Evolutionary conservation across 2,329 filamentous ascomycete genomes (phyloP), one percentile per base, ranked within the genome.

Genomic region (Cytospora chrysosperma): DNA sequence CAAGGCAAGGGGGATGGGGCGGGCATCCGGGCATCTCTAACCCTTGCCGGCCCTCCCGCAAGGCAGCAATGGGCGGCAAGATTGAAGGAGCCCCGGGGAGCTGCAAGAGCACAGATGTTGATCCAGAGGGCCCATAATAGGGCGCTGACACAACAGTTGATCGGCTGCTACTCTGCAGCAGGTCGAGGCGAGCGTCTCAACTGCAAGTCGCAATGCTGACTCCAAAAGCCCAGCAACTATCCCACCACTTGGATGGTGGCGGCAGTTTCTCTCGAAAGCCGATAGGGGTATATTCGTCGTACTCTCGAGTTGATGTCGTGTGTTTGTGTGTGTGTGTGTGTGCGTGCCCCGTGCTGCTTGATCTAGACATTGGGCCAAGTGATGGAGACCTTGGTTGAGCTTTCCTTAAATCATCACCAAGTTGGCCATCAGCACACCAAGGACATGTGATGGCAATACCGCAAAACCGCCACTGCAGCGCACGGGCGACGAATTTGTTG

Each of bases 51-150:
- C 43, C 43, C n/a, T 40, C 17, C 37, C 37, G 19, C 37, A 40
- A n/a, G 17, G 37, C 15, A 40, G 19, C 15, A 40, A 7, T 40
- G 37, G 50, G 58, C 58, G 34, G 59, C 59, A 53, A 61, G 37
- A 61, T 55, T 61, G 51, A 55, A 50, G 59, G 59, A 28, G 58
- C 37, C 17, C 51, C 28, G 37, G 37, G 37, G 21, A 61, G 59
- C 37, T 61, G 59, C 59, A 55, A 61, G 59, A 52, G 51, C 59
- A 61, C 59, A 28, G 50, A 27, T 49, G 51, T 47, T 53, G 34
- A 50, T 61, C 32, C 54, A 26, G n/a, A 30, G 40, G 37, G 27
- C 59, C 30, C 26, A 19, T 8, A 37, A 26, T 9, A 12, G 17
- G 19, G 56, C 37, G n/a, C n/a, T 47, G 43, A 47, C n/a, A 47